Conservation (phyloP, 208 protist species). For the Leishmania braziliensis region DNA sequence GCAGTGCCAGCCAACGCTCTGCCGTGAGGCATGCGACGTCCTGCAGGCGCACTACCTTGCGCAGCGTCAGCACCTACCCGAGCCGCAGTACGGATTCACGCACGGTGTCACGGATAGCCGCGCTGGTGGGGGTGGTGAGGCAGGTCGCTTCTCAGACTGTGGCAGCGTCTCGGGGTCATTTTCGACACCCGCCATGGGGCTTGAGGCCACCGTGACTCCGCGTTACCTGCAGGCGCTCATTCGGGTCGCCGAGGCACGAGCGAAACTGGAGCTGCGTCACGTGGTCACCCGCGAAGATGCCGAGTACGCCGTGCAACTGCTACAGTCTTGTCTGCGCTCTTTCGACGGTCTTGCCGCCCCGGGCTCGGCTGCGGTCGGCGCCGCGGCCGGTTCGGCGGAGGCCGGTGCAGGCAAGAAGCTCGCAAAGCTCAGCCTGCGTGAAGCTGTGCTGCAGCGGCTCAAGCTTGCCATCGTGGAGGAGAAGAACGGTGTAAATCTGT, state of each 20-base stretch:
- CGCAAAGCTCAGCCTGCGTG: constrained; percentile 54
- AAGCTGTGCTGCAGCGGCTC: constrained; percentile 67
- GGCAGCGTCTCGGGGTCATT: not conserved
- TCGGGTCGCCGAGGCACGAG: constrained; percentile 91
- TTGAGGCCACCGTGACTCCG: constrained; percentile 88
- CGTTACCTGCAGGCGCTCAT: constrained; percentile 96
- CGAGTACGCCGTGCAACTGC: constrained; percentile 87
- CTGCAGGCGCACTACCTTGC: constrained; percentile 71
- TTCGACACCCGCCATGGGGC: not conserved
- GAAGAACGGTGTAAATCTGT: constrained; percentile 50
- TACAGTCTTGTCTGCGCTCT: constrained; percentile 73
- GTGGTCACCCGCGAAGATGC: constrained; percentile 93
- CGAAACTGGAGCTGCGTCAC: constrained; percentile 90
- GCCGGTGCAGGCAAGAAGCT: constrained; percentile 25
- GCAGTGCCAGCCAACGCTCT: constrained; percentile 70
- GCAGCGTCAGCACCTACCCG: constrained; percentile 44
- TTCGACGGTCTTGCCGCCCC: constrained; percentile 33
- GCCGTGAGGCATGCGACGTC: constrained; percentile 55
- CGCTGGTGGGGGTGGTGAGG: constrained; percentile 7
- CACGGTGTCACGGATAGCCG: not conserved
- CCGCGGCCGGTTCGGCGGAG: not conserved
- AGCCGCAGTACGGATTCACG: constrained; percentile 11
- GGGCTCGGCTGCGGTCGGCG: constrained; percentile 22
- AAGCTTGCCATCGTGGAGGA: constrained; percentile 62
- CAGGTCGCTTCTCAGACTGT: not conserved